Evolutionary conservation across 2,329 filamentous ascomycete genomes (phyloP), one percentile per base, ranked within the genome.

Genomic region (Fusarium sp.): DNA sequence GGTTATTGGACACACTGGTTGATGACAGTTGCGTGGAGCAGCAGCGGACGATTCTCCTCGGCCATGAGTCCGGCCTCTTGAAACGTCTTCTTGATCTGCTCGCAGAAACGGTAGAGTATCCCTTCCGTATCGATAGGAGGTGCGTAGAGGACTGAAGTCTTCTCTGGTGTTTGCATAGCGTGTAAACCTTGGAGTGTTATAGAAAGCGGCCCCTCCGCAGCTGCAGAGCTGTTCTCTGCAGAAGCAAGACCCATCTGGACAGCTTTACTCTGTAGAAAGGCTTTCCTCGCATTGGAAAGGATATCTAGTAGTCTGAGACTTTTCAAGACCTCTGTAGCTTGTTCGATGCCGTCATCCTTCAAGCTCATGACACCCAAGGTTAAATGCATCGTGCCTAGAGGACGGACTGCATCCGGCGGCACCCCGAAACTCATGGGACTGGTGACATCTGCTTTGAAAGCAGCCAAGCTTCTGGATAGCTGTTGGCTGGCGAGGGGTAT

Each of bases 311-410:
- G 82, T 63, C 77, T 77, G 35, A 88, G 74, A 17, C 78, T 75
- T 61, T 71, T 76, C 24, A 88, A 78, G 44, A 87, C 69, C 40
- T 80, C 81, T 16, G 83, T 77, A 2, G 87, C 87, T 42, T 76
- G 80, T 5, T 83, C 82, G 8, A 89, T 72, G 6, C 87, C 85
- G 4, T 85, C 81, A 3, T 84, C 85, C 4, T 85, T 82, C 11
- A 98, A 87, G 72, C 89, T 92, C 93, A 98, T 95, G 2, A 97
- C 93, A 0, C 95, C 95, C 0, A 98, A 86, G 0, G 95, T 98
- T 4, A 97, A 85, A 82, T 98, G 96, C 56, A 98, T 82, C 1
- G 94, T 95, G 1, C 94, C 93, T 0, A 94, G 83, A 0, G 94
- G 94, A 31, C 95, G 87, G 59, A 98, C 84, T 2, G 94, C 94